Base-by-base conservation (phyloP, 2,329 filamentous ascomycete genomes). In the Penicillium frequentans region DNA sequence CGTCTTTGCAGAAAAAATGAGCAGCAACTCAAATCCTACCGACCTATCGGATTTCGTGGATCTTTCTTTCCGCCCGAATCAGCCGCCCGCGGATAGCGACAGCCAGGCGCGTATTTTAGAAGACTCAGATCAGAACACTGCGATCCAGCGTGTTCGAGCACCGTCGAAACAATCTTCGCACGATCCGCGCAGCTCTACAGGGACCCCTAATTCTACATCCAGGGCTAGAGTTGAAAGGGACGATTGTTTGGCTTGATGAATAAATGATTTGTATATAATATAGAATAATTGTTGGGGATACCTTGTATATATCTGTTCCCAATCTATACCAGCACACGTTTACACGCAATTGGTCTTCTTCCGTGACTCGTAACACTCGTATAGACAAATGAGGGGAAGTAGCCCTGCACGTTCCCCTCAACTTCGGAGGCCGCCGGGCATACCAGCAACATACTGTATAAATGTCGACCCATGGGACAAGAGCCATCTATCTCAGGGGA, bases 41-140 rank as follows among this genome's bases (percentile, higher is more conserved):
- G 64, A 67, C 39, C 52, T 67, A 10, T 65, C 64, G 19, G 64
- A 67, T 27, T 67, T 67, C 29, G 64, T 67, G 52, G 64, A 67
- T 54, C 62, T 67, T 24, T 60, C 64, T 7, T 61, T 54, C 46
- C 60, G 62, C 13, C 42, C 52, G 16, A 43, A 52, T 13, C 51
- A 56, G 11, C 54, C 44, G 2, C 57, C 53, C 5, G 51, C 49
- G 16, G 64, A 66, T 51, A 58, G 54, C 27, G 64, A 62, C 8
- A 63, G 60, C 23, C 57, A 61, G 39, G 60, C 63, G 1, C 53
- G 42, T 3, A 48, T 58, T 3, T 21, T 29, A 14, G 53, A 55
- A 5, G 49, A 24, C 21, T 47, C 53, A 13, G 59, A 63, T 6
- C 44, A 48, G 9, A 44, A 39, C 23, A 11, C 19, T 23, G 39